These are phyloP conservation scores for Kwoniella sp. DNA, from an alignment of 768 basidiomycete species.

Conservation along the genomic window DNA sequence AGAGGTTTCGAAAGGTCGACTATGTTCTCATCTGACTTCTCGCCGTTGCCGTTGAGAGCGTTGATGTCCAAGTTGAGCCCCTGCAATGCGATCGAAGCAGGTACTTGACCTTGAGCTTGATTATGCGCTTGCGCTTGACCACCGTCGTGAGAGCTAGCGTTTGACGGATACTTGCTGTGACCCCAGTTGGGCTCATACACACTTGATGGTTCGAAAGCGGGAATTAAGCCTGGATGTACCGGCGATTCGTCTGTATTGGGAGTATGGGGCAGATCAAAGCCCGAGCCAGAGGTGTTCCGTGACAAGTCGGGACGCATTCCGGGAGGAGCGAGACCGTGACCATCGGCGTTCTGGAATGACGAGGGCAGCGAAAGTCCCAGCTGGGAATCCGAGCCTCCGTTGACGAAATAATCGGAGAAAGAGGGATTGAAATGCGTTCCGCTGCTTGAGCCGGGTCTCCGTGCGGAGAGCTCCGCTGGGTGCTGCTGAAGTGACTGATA, in stretches of 20 bases:
- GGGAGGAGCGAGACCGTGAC: background rate
- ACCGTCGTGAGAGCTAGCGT: background rate
- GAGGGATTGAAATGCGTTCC: background rate
- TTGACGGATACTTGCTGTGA: background rate
- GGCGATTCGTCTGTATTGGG: background rate
- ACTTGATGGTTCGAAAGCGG: background rate
- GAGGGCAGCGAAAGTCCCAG: background rate
- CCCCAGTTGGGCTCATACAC: background rate
- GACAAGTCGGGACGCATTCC: background rate
- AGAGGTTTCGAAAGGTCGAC: conserved; percentile 49
- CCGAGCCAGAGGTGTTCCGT: background rate
- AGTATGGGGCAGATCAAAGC: background rate
- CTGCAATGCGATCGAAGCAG: background rate
- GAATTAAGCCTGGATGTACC: background rate
- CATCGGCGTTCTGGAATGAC: background rate
- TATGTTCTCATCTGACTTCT: conserved; percentile 15
- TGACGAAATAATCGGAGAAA: conserved; percentile 2
- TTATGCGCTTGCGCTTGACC: background rate
- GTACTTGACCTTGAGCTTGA: background rate
- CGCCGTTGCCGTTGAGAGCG: background rate
- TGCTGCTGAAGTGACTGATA: background rate
- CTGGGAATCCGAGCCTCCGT: background rate
- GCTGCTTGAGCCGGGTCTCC: background rate
- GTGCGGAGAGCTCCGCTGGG: too few species aligned
- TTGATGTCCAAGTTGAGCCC: background rate